Base-by-base conservation (phyloP, 2,329 filamentous ascomycete species). In the Stenocarpella maydis region DNA sequence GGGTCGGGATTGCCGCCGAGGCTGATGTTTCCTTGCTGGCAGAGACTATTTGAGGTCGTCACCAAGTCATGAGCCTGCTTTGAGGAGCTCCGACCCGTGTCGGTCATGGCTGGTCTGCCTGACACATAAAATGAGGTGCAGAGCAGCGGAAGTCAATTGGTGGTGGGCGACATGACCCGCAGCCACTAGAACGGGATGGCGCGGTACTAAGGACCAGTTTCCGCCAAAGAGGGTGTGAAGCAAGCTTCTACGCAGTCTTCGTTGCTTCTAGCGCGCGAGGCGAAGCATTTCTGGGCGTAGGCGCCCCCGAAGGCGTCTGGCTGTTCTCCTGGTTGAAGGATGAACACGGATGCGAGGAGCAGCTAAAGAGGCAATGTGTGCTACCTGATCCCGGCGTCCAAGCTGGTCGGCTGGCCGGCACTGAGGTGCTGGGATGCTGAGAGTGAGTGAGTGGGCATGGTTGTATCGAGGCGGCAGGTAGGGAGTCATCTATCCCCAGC, bases 191-290 rank as follows among this genome's bases (percentile, higher is more conserved):
- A 49, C 69, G 69, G 69, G 65, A 70, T 70, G 65, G 65, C 69
- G 65, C 66, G 60, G 65, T 64, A 60, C 43, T 68, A 43, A 15
- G 15, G 31, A 17, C 31, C 28, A 37, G 34, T 43, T 65, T 52
- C 45, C 64, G 41, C 43, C 41, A 66, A 60, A 61, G 69, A 65
- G 65, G 65, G 69, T 70, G 69, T 70, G 58, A 68, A 70, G 69
- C 66, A 65, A 60, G 65, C 69, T 70, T 70, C 69, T 53, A 68
- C 47, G 34, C 69, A 53, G 66, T 49, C 65, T 70, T 70, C 69
- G 54, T 31, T 49, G n/a, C 49, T 70, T 70, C 69, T 70, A 70
- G 69, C 69, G 69, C 58, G 65, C 68, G 65, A 65, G 69, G 69
- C 65, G 66, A 69, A 63, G 50, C 28, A 47, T 43, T 49, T 17